Base-by-base conservation (phyloP, 2,329 filamentous ascomycete genomes). In the Magnaporthiopsis incrustans region DNA sequence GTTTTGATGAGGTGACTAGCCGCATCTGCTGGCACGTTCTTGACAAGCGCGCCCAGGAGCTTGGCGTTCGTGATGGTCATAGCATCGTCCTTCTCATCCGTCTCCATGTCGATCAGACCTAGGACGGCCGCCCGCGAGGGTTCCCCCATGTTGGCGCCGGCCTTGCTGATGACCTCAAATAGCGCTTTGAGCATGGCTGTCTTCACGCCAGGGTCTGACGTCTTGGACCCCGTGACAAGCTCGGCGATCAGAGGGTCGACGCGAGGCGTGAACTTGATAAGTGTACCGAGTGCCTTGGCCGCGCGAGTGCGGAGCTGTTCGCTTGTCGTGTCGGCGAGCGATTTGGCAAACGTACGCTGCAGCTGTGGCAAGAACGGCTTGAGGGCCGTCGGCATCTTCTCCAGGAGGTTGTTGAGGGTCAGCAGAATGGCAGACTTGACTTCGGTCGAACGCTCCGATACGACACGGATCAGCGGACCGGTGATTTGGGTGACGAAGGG, bases 401-500 rank as follows among this genome's bases (percentile, higher is more conserved):
- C 92, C 53, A 99, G 81, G 35, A 99, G 80, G 70, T 96, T 97
- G 79, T 97, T 98, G 69, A 99, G 85, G 0, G 95, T 97, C 63
- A 96, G 84, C 66, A 99, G 81, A 74, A 99, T 97, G 57, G 95
- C 95, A 66, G 91, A 89, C 79, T 97, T 98, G 76, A 99, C 92
- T 62, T 99, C 96, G 2, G 92, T 92, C 3, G 95, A 97, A 67
- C 94, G 88, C 76, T 99, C 95, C 6, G 95, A 97, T 25, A 99
- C 93, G 27, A 98, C 94, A 84, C 95, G 91, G 75, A 99, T 99
- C 63, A 99, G 85, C 27, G 96, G 95, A 73, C 95, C 95, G 6
- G 96, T 98, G 70, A 99, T 97, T 73, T 97, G 93, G 35, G 94
- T 97, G 66, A 99, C 95, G 71, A 96, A 98, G 10, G 93, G 92